Evolutionary conservation across 2,329 filamentous ascomycete genomes (phyloP), one percentile per base, ranked within the genome.

Genomic region (Dactylonectria estremocensis): DNA sequence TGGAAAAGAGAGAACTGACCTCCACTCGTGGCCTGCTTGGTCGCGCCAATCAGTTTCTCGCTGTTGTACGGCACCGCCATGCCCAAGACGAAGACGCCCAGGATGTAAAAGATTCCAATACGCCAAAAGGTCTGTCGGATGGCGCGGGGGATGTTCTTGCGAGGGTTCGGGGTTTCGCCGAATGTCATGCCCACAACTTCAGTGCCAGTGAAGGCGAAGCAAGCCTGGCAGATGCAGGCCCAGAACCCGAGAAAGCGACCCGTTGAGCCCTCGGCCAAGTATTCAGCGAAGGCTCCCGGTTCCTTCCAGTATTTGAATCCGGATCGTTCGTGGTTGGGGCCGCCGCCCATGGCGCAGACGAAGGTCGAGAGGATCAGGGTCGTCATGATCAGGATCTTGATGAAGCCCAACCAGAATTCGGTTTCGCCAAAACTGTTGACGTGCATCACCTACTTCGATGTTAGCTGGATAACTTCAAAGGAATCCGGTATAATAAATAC

Each of bases 391-490:
- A 86, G 67, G 3, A 85, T 79, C 66, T 87, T 87, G 72, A 83
- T 72, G 6, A 80, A 77, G 0, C 82, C 82, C 62, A 87, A 82
- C 79, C 83, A 83, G 64, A 87, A 86, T 63, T 87, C 84, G 10
- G 83, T 81, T 69, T 87, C 84, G 52, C 84, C 83, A 56, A 84
- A 85, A 57, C 81, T 79, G 7, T 73, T 74, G 33, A 86, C 82
- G 48, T 80, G 80, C 13, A 81, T 72, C 37, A 82, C 54, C 77
- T 81, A 49, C 7, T 5, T 3, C 6, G 16, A 31, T n/a, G 24
- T 2, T 14, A 11, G 35, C 18, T 61, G 13, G 35, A 24, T 13
- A 9, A 3, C 37, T 1, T 20, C 5, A 1, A 2, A 0, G 2
- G 14, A 35, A 1, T 40, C 24, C 37, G 3, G 8, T 4, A 33